A percentile compares a stretch with the other conserved stretches of the same genome.
Conservation (phyloP, 257 asterid species). For the Linaria vulgaris region DNA sequence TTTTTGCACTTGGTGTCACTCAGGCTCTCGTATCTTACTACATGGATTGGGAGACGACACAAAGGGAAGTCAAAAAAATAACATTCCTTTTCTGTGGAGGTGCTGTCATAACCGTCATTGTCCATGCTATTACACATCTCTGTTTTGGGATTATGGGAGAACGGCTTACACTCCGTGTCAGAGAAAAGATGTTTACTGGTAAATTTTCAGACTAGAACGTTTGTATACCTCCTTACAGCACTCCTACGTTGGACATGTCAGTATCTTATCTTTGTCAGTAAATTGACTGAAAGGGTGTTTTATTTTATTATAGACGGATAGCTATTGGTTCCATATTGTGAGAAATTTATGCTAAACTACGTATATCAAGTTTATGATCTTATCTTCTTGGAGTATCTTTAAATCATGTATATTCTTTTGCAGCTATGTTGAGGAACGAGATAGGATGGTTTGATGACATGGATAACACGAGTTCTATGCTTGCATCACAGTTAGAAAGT, state of each 20-base stretch:
- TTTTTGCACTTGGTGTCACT: slow-evolving; percentile 91
- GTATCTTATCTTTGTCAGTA: neutral
- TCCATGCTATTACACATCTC: slow-evolving; percentile 72
- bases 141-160: slow-evolving; percentile 96
- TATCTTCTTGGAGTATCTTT: neutral
- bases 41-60: slow-evolving; percentile 97
- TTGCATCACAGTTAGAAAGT: slow-evolving; percentile 78
- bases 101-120: slow-evolving; percentile 71
- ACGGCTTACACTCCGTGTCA: slow-evolving; percentile 85
- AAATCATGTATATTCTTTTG: slow-evolving; percentile 25
- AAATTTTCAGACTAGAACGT: slow-evolving; percentile 14
- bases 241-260: neutral
- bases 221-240: neutral
- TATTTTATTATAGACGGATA: no score
- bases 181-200: slow-evolving; percentile 90
- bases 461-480: slow-evolving; percentile 77
- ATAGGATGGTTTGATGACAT: slow-evolving; percentile 89
- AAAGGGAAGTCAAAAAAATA: slow-evolving; percentile 75
- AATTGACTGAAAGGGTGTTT: neutral
- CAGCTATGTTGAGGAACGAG: slow-evolving; percentile 96
- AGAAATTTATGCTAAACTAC: slow-evolving; percentile 10
- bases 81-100: slow-evolving; percentile 82
- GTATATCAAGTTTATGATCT: neutral
- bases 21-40: slow-evolving; percentile 95
- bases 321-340: no score